Conservation (phyloP, 208 protist genomes). For the Novymonas esmeraldas region DNA sequence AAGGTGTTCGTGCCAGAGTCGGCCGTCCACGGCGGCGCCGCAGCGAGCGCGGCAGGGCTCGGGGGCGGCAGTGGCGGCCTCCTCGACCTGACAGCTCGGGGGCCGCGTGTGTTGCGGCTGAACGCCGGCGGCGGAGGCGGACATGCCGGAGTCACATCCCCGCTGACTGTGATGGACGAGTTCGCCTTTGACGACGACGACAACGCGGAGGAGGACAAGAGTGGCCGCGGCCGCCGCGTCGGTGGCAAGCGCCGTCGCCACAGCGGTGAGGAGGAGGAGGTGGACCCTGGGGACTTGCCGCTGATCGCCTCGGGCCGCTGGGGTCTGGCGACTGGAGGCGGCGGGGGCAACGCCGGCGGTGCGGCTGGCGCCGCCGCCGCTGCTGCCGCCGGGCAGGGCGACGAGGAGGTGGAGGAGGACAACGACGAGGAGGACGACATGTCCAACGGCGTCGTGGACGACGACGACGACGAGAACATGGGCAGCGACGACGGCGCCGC, state of each 20-base stretch:
- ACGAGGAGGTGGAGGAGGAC: slow-evolving; percentile 23
- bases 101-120: slow-evolving; percentile 19
- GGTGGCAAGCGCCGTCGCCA: slow-evolving; percentile 22
- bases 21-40: slow-evolving; percentile 1
- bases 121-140: slow-evolving; percentile 1
- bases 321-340: background rate
- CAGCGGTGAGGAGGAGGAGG: slow-evolving; percentile 35
- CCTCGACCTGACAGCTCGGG: slow-evolving; percentile 21
- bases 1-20: slow-evolving; percentile 52
- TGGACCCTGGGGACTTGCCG: slow-evolving; percentile 16
- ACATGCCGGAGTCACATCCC: background rate
- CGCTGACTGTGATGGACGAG: slow-evolving; percentile 6
- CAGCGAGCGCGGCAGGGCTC: slow-evolving; percentile 5
- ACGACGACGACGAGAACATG: slow-evolving; percentile 70
- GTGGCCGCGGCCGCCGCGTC: background rate
- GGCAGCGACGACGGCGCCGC: slow-evolving; percentile 26
- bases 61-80: slow-evolving; percentile 12
- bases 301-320: slow-evolving; percentile 20
- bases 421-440: slow-evolving; percentile 58
- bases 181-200: slow-evolving; percentile 40
- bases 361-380: background rate
- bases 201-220: slow-evolving; percentile 14
- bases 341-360: background rate
- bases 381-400: slow-evolving; percentile 9
- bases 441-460: slow-evolving; percentile 38